Evolutionary conservation across 805 yeast species (phyloP), one percentile per base, ranked within the genome.

Genomic region (Sungouiozyma ichnusensis): DNA sequence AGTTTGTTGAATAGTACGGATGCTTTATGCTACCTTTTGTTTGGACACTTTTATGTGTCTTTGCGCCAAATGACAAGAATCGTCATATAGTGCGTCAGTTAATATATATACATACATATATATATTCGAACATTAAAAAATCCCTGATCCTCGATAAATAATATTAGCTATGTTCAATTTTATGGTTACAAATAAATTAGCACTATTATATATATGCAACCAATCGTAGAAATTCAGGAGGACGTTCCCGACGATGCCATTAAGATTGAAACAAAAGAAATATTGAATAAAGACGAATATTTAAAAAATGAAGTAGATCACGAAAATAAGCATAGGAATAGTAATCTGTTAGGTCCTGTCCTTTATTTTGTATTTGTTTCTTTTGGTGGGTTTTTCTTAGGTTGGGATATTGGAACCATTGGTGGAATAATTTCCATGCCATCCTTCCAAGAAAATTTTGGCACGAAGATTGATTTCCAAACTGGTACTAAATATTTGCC

Each of bases 331-430:
- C 29, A 24, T 24, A 11, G 9, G 11, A 24, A 24, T 6, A 11
- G 9, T 24, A 24, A 24, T 24, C 11, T 24, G 29, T 24, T 24
- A 7, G 29, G 29, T 7, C 29, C 29, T 7, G 29, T 24, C 29
- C 29, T 24, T 11, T 24, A 24, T 24, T 24, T 24, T 24, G 29
- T 24, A 11, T 24, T 74, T 41, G 74, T 79, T 42, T 79, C 85
- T 4, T 78, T 78, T 49, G 82, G 82, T 52, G 87, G 86, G 20
- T 79, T 76, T 55, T 77, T 78, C 31, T 79, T 78, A 51, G 87
- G 87, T 40, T 81, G 79, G 71, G 87, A 81, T 63, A 77, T 85
- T 33, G 86, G 86, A 54, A 78, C 81, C 43, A 77, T 81, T 55
- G 78, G 83, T n/a, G 85, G 85, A 42, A 72, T 79, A 46, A 74